Percentiles rank a stretch among this genome's conserved stretches.
phyloP scores from a whole-genome alignment of 768 basidiomycete genomes.

The Kwoniella shandongensis region DNA sequence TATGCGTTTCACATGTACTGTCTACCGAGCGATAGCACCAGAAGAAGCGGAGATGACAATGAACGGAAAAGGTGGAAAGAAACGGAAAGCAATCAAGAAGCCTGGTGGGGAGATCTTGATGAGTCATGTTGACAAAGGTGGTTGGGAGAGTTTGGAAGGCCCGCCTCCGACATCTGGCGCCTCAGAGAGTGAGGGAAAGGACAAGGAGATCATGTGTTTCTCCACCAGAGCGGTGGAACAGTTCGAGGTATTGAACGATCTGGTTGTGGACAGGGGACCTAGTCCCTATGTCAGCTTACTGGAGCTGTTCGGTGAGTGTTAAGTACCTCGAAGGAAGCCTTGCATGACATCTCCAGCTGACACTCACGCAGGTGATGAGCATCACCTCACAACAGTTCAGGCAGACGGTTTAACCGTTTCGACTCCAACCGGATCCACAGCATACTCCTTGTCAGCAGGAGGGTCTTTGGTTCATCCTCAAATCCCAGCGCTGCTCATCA shows the following conservation, averaged over 20 bases:
- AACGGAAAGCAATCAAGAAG: constrained; percentile 79
- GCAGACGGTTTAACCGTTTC: constrained; percentile 92
- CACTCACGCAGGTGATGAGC: constrained; percentile 75
- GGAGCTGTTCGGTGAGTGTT: constrained; percentile 84
- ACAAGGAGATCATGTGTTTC: constrained; percentile 98
- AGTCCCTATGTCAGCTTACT: constrained; percentile 95
- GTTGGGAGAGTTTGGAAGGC: constrained; percentile 95
- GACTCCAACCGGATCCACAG: constrained; percentile 97
- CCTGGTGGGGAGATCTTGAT: constrained; percentile 95
- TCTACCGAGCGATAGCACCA: constrained; percentile 83
- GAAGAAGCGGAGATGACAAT: constrained; percentile 64
- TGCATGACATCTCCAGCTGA: too few relatives aligned
- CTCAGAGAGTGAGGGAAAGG: constrained; percentile 58
- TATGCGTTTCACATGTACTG: constrained; percentile 99
- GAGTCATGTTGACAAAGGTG: constrained; percentile 82
- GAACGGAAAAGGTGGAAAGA: constrained; percentile 30
- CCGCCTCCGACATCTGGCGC: constrained; percentile 43
- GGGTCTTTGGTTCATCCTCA: constrained; percentile 97
- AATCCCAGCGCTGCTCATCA: constrained; percentile 92
- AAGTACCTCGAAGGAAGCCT: not conserved
- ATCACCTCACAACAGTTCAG: constrained; percentile 98
- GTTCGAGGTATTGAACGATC: constrained; percentile 94
- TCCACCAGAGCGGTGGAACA: constrained; percentile 91
- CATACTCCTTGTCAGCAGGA: constrained; percentile 97
- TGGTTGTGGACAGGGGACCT: constrained; percentile 96